Evolutionary conservation across 2,329 filamentous ascomycete genomes (phyloP).

Genomic region (Tolypocladium paradoxum): DNA sequence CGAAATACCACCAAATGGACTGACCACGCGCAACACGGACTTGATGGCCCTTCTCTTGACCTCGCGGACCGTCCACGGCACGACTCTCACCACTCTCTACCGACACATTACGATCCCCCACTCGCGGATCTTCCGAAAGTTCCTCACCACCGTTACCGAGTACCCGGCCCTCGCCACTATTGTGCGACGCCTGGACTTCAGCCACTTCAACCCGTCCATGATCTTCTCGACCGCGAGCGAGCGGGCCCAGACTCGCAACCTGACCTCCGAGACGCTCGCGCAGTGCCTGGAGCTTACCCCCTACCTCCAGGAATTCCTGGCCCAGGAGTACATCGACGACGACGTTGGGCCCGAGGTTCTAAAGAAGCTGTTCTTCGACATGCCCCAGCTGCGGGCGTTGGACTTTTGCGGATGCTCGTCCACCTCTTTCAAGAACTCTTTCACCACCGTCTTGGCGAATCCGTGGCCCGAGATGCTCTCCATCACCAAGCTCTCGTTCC

Average conservation of each 20-base stretch:
- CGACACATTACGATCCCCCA: conserved; percentile 72
- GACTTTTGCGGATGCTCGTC: conserved; percentile 73
- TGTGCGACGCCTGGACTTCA: conserved; percentile 72
- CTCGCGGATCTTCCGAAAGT: conserved; percentile 75
- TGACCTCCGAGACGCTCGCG: conserved; percentile 63
- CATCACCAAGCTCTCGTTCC: conserved; percentile 60
- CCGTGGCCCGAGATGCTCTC: conserved; percentile 44
- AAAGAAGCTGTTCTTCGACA: conserved; percentile 56
- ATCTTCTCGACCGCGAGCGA: conserved; percentile 66
- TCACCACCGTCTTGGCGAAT: conserved; percentile 43
- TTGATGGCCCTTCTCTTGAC: conserved; percentile 65
- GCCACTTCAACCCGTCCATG: conserved; percentile 72
- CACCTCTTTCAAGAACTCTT: conserved; percentile 52
- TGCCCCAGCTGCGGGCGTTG: conserved; percentile 54
- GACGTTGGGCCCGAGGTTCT: conserved; percentile 61
- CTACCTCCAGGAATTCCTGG: conserved; percentile 65
- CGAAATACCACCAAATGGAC: conserved; percentile 61
- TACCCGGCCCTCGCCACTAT: conserved; percentile 63
- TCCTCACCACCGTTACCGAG: conserved; percentile 55
- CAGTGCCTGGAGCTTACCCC: conserved; percentile 63
- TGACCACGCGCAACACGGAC: conserved; percentile 67
- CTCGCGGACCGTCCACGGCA: conserved; percentile 63
- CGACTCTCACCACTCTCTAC: conserved; percentile 66
- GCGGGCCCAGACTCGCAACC: conserved; percentile 62
- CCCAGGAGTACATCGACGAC: conserved; percentile 71